Evolutionary conservation across 768 basidiomycete species (phyloP).

Genomic region (Tricholoma terreum): DNA sequence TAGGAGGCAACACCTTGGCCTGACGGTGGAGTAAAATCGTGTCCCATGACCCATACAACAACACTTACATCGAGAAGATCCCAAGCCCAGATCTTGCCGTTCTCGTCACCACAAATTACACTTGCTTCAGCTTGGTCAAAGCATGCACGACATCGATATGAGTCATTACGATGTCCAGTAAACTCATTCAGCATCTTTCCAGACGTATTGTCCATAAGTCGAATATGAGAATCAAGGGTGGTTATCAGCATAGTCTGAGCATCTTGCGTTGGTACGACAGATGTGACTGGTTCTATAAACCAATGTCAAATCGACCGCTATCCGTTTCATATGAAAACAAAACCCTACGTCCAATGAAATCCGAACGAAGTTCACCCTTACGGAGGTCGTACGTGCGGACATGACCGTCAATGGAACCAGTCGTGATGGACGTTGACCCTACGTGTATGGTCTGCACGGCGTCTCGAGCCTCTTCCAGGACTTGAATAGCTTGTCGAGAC

Average conservation of each 20-base stretch:
- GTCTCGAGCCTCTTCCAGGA: slow-evolving; percentile 85
- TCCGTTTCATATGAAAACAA: neutral
- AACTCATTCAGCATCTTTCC: slow-evolving; percentile 88
- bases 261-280: slow-evolving; percentile 77
- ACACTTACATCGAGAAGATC: slow-evolving; percentile 77
- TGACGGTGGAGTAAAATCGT: slow-evolving; percentile 25
- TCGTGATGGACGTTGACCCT: slow-evolving; percentile 59
- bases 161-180: slow-evolving; percentile 66
- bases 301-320: slow-evolving; percentile 5
- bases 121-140: slow-evolving; percentile 82
- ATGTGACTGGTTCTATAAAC: slow-evolving; percentile 76
- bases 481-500: slow-evolving; percentile 83
- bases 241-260: slow-evolving; percentile 77
- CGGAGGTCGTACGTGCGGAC: slow-evolving; percentile 94
- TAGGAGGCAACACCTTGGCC: slow-evolving; percentile 69
- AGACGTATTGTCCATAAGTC: slow-evolving; percentile 79
- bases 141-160: slow-evolving; percentile 77
- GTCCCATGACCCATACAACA: neutral
- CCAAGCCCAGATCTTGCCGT: slow-evolving; percentile 89
- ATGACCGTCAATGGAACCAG: slow-evolving; percentile 89
- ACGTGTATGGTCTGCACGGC: slow-evolving; percentile 79
- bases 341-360: slow-evolving; percentile 84
- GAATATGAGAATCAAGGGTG: slow-evolving; percentile 79
- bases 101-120: slow-evolving; percentile 87
- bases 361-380: slow-evolving; percentile 84